These are phyloP conservation scores for Silene vulgaris DNA, from an alignment of 179 eudicot species.

Conservation along the genomic window DNA sequence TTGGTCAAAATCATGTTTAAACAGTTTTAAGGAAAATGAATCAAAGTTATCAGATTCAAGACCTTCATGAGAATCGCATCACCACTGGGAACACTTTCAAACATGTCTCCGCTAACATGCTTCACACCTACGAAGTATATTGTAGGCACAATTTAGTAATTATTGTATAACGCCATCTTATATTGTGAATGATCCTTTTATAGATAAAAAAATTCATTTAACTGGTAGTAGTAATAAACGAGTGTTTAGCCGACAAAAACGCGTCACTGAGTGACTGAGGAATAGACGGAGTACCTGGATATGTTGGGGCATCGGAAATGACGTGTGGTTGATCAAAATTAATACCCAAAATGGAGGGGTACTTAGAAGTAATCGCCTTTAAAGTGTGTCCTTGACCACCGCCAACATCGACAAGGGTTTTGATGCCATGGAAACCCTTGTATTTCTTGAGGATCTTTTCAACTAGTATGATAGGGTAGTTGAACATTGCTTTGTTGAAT, in stretches of 20 bases:
- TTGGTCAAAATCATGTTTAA: too few relatives aligned
- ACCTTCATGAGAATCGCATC: conserved; percentile 34
- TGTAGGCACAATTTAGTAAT: too few relatives aligned
- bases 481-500: conserved; percentile 29
- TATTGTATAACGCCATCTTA: too few relatives aligned
- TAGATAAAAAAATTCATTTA: too few relatives aligned
- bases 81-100: conserved; percentile 19
- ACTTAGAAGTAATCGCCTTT: conserved; percentile 26
- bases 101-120: conserved; percentile 28
- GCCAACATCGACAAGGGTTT: conserved; percentile 23
- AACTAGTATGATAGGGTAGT: conserved; percentile 12
- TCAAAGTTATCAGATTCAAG: too few relatives aligned
- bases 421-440: conserved; percentile 33
- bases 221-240: neutral
- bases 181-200: too few relatives aligned
- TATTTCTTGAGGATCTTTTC: conserved; percentile 24
- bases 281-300: conserved; percentile 22
- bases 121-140: conserved; percentile 24
- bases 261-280: too few relatives aligned
- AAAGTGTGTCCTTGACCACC: conserved; percentile 29
- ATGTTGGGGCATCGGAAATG: conserved; percentile 24
- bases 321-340: conserved; percentile 32
- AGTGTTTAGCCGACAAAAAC: neutral
- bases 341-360: conserved; percentile 24
- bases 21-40: too few relatives aligned